phyloP scores from a whole-genome alignment of 257 asterid species.

The Ehretia macrophylla region DNA sequence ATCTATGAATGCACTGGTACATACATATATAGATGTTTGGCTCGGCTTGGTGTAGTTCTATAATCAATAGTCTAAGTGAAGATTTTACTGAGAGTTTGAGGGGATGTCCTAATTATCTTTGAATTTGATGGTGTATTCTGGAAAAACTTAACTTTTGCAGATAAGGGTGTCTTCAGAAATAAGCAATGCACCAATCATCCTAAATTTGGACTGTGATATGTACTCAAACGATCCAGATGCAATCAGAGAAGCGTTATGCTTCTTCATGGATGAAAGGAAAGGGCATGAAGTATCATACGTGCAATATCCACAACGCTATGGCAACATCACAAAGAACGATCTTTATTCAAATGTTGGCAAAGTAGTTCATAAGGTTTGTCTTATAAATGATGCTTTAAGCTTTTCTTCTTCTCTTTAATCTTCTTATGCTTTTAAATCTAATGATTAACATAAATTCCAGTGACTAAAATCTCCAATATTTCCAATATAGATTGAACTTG shows the following conservation, averaged over 20 bases:
- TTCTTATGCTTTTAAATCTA: neutral
- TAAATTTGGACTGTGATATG: conserved; percentile 91
- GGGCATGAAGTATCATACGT: conserved; percentile 50
- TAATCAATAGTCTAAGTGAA: neutral
- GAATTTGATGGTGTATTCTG: too few species aligned
- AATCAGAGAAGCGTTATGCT: conserved; percentile 60
- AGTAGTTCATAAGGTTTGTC: conserved; percentile 32
- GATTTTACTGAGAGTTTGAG: too few species aligned
- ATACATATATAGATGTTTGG: neutral
- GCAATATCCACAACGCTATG: conserved; percentile 58
- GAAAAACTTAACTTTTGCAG: conserved; percentile 29
- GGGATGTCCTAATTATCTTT: too few species aligned
- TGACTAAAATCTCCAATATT: neutral
- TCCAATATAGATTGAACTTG: conserved; percentile 50
- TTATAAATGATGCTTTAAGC: neutral
- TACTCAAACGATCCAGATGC: conserved; percentile 70
- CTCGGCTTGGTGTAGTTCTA: neutral
- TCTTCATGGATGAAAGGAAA: conserved; percentile 59
- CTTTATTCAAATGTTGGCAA: conserved; percentile 32
- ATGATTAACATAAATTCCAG: neutral
- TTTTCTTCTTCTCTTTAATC: neutral
- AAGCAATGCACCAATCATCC: conserved; percentile 78
- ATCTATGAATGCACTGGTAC: conserved; percentile 61
- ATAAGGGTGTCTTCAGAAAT: conserved; percentile 67
- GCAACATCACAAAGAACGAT: conserved; percentile 49